These are phyloP conservation scores for Prinsepia uniflora DNA, from an alignment of 306 rosid genomes.

Conservation along the genomic window DNA sequence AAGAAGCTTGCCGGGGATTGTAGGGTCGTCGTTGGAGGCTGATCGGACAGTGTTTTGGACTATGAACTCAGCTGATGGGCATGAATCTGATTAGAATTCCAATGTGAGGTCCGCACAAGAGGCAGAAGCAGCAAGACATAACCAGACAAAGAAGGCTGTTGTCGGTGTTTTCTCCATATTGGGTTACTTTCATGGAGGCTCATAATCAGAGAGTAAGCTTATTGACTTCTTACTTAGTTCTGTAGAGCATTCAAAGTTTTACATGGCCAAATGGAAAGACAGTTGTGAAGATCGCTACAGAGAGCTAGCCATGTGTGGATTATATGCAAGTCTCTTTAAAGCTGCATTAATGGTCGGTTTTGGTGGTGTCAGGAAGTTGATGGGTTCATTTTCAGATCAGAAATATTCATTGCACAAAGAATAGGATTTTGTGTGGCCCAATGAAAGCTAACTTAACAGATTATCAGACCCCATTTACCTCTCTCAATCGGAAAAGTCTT, in stretches of 20 bases:
- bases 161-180: slow-evolving; percentile 44
- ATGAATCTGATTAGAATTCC: slow-evolving; percentile 62
- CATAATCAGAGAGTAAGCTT: not conserved
- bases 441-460: not conserved
- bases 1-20: slow-evolving; percentile 86
- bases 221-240: not conserved
- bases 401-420: not conserved
- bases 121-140: slow-evolving; percentile 27
- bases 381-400: slow-evolving; percentile 7
- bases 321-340: slow-evolving; percentile 30
- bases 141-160: slow-evolving; percentile 19
- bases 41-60: slow-evolving; percentile 58
- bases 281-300: not conserved
- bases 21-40: slow-evolving; percentile 59
- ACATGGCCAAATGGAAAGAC: slow-evolving; percentile 11
- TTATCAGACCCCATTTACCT: not conserved
- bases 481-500: no score
- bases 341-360: slow-evolving; percentile 53
- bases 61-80: slow-evolving; percentile 71
- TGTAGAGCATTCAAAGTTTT: not conserved
- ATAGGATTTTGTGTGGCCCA: not conserved
- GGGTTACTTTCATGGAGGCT: not conserved
- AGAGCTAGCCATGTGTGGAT: not conserved
- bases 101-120: slow-evolving; percentile 48
- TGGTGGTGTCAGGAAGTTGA: slow-evolving; percentile 61